Percentiles rank a stretch among this genome's conserved stretches.
These are phyloP conservation scores for Porphyridium purpureum DNA, from an alignment of 23 red algal genomes.

Conservation along the genomic window DNA sequence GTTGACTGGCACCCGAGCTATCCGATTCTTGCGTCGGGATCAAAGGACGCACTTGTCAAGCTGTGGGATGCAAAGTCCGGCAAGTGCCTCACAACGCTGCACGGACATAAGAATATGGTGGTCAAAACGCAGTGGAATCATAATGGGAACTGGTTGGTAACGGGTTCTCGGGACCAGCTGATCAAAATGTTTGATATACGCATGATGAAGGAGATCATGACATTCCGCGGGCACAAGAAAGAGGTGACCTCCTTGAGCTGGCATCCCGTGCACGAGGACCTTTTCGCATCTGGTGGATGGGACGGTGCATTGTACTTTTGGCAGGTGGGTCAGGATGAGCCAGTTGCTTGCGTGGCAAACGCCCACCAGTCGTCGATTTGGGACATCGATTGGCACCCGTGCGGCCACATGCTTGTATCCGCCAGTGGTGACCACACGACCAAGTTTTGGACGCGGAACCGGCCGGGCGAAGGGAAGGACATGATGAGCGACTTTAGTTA, in stretches of 20 bases:
- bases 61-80: constrained; percentile 94
- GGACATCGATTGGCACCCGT: constrained; percentile 96
- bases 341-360: constrained; percentile 50
- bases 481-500: constrained; percentile 17
- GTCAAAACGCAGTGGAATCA: constrained; percentile 92
- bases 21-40: constrained; percentile 83
- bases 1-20: constrained; percentile 92
- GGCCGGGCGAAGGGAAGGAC: constrained; percentile 29
- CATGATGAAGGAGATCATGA: constrained; percentile 89
- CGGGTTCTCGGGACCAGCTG: constrained; percentile 70
- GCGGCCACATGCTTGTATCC: constrained; percentile 85
- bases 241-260: constrained; percentile 92
- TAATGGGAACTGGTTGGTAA: constrained; percentile 89
- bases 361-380: constrained; percentile 88
- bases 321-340: constrained; percentile 57
- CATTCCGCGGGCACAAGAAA: constrained; percentile 75
- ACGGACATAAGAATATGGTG: constrained; percentile 91
- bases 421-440: constrained; percentile 80
- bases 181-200: constrained; percentile 96
- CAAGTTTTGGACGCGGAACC: constrained; percentile 69
- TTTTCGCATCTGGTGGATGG: constrained; percentile 80
- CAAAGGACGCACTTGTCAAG: constrained; percentile 87
- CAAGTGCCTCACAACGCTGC: constrained; percentile 84
- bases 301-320: constrained; percentile 84
- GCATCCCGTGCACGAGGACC: constrained; percentile 81